A percentile compares a stretch with the other conserved stretches of the same genome.
These are phyloP conservation scores for Diversispora eburnea DNA, from an alignment of 192 early-diverging fungal species.

Conservation along the genomic window DNA sequence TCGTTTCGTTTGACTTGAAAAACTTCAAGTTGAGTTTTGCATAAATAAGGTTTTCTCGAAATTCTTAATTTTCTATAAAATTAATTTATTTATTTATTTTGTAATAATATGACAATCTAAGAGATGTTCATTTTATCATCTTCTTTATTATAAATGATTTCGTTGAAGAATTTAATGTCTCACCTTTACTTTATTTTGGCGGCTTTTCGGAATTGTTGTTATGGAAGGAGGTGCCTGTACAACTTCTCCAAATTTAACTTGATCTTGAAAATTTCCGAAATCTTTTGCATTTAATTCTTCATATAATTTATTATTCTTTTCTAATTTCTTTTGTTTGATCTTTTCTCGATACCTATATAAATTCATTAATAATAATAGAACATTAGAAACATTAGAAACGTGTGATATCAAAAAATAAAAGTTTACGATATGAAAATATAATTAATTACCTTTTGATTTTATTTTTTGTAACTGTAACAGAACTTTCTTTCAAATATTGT, in stretches of 20 bases:
- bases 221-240: constrained; percentile 25
- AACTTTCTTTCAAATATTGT: constrained; percentile 5
- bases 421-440: background rate
- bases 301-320: background rate
- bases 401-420: no score
- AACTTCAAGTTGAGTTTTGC: no score
- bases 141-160: no score
- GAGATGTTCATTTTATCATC: no score
- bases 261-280: constrained; percentile 21
- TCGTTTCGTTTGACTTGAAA: no score
- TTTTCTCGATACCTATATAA: constrained; percentile 20
- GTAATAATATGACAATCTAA: no score
- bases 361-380: background rate
- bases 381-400: background rate
- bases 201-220: constrained; percentile 1
- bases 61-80: no score
- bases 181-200: background rate
- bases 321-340: constrained; percentile 14
- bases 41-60: no score
- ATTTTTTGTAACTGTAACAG: background rate
- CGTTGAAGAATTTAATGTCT: no score
- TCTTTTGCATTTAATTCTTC: constrained; percentile 17
- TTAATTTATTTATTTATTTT: no score
- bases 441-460: constrained; percentile 7
- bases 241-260: constrained; percentile 29